Base-by-base conservation (phyloP, 192 early-diverging fungal genomes). In the Phlyctochytrium bullatum region DNA sequence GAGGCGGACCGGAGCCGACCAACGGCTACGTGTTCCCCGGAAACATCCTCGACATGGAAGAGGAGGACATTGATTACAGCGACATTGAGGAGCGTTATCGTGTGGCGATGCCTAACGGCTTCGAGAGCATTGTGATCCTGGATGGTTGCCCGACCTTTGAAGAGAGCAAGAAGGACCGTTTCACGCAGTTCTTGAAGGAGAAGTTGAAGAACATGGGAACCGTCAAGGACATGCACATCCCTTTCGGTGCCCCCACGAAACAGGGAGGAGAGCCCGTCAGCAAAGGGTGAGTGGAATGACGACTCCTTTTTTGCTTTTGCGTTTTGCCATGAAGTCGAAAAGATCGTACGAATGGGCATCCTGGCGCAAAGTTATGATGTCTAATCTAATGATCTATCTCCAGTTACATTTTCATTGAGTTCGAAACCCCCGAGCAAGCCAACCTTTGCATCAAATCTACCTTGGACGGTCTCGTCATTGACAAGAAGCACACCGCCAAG, bases 361-460 rank as follows among this genome's bases (percentile, higher is more conserved):
- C 27, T n/a, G n/a, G n/a, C n/a, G n/a, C n/a, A n/a, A n/a, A n/a
- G n/a, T n/a, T n/a, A 24, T 34, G 28, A 61, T 25, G n/a, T 10
- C 24, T 3, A 34, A 10, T 23, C 47, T 14, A 3, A 0, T 63
- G 89, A n/a, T n/a, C n/a, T n/a, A n/a, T n/a, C n/a, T n/a, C n/a
- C n/a, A n/a, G 90, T 31, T 97, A 88, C 82, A 78, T 94, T 65
- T 99, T 99, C 71, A 82, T 99, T 62, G 93, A 97, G 76, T 96
- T 94, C 68, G 90, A 92, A 76, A 91, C 89, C 36, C 75, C 88
- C 2, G 92, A 92, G 71, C 82, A 91, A 67, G 97, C 97, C 33
- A 74, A 81, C 29, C 71, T 85, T 30, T 92, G 90, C 2, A 85
- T 97, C 68, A 89, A 88, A 71, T n/a, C n/a, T n/a, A 73, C 81